A percentile compares a stretch with the other conserved stretches of the same genome.
Evolutionary conservation across 2,329 filamentous ascomycete genomes (phyloP).

Genomic region (Paecilomyces sp.): DNA sequence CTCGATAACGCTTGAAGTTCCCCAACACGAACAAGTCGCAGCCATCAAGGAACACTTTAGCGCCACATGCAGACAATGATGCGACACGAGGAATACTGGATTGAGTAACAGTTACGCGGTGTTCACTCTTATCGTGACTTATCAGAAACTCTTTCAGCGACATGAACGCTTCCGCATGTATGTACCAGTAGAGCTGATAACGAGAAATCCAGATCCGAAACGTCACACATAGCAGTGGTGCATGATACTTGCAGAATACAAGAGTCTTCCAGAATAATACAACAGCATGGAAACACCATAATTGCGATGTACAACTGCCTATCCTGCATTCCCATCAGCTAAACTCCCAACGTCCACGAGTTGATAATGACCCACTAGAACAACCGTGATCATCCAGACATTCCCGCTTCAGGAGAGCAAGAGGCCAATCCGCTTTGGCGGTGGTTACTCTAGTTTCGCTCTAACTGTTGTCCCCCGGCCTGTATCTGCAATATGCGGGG

Average conservation of each 20-base stretch:
- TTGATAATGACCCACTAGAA: neutral
- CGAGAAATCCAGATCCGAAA: neutral
- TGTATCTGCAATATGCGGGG: neutral
- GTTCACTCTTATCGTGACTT: neutral
- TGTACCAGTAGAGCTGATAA: no score
- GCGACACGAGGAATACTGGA: neutral
- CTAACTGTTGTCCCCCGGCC: neutral
- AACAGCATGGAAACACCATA: neutral
- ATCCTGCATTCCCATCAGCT: neutral
- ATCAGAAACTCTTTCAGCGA: neutral
- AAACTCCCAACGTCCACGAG: neutral
- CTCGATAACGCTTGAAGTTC: neutral
- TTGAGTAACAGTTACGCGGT: neutral
- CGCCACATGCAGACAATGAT: neutral
- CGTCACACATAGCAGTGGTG: neutral
- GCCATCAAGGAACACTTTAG: neutral
- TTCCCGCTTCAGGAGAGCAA: neutral
- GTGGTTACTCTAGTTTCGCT: neutral
- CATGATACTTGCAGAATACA: neutral
- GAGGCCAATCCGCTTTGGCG: neutral
- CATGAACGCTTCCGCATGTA: no score
- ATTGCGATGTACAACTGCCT: neutral
- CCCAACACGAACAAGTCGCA: neutral
- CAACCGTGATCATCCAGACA: neutral
- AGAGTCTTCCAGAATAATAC: neutral